These are phyloP conservation scores for Acacia crassicarpa DNA, from an alignment of 306 rosid species.

Conservation along the genomic window DNA sequence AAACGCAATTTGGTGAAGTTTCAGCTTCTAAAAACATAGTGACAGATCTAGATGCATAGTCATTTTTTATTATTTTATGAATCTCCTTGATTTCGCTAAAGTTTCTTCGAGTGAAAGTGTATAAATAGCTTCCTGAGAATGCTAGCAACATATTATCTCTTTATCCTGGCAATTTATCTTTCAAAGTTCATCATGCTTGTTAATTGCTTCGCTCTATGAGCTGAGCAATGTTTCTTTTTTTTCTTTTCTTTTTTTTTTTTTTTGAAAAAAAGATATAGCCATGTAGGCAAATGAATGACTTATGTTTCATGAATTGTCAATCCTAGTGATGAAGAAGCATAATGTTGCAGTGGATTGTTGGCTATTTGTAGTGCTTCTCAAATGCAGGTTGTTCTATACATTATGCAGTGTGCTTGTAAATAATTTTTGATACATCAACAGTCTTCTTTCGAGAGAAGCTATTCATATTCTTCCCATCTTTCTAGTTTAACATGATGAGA, in stretches of 20 bases:
- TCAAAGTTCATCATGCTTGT: neutral
- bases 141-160: neutral
- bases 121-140: neutral
- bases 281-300: constrained; percentile 1
- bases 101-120: constrained; percentile 15
- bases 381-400: constrained; percentile 7
- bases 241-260: too few species aligned
- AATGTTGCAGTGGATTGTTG: neutral
- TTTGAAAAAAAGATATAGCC: neutral
- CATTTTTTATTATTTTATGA: constrained; percentile 3
- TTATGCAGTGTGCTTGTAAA: neutral
- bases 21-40: constrained; percentile 4
- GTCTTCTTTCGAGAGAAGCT: constrained; percentile 13
- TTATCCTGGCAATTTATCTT: neutral
- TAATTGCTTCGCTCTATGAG: neutral
- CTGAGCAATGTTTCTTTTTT: constrained; percentile 14
- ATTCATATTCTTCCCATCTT: constrained; percentile 8
- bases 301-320: constrained; percentile 15
- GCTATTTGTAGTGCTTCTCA: constrained; percentile 16
- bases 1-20: neutral
- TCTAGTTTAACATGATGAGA: constrained; percentile 13
- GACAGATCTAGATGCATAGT: neutral
- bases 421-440: neutral
- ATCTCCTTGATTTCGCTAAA: neutral
- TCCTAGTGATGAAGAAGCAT: constrained; percentile 13